Base-by-base conservation (phyloP, 2,329 filamentous ascomycete genomes). In the Fusarium tricinctum region DNA sequence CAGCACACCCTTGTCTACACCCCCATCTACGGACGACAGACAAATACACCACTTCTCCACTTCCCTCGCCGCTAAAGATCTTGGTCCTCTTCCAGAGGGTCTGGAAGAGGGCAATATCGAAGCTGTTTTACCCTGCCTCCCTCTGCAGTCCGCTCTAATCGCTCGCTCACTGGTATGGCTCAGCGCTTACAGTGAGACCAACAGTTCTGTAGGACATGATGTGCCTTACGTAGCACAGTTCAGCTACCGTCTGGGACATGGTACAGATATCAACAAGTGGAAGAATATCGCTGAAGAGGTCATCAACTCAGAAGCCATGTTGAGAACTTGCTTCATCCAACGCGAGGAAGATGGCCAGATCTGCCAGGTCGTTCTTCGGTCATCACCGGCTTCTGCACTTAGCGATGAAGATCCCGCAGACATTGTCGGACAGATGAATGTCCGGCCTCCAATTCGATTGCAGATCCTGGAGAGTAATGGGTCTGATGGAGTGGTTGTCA, bases 191-290 rank as follows among this genome's bases (percentile, higher is more conserved):
- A 22, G 33, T 1, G 51, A 20, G 17, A 28, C 6, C 6, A 8
- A 6, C 1, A 13, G 8, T 1, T 3, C 14, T 0, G 32, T 40
- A 0, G 33, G 17, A 1, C 10, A 54, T 3, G 35, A 67, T 12
- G 64, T 59, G 4, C 64, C 64, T 4, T 67, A 67, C 9, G 58
- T 68, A 3, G 58, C 64, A 5, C 43, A 68, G 3, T 67, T 67
- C 23, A 58, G 20, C 12, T 68, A 67, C 30, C 43, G 23, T 2
- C 64, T 67, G 5, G 22, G 39, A 9, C 20, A 1, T 2, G 19
- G 19, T 6, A 68, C 64, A 2, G 52, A 67, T 8, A 15, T 64
- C 1, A 22, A 19, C 6, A 42, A 5, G 15, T 67, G 64, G 64
- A 54, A 30, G 15, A 30, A 13, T 2, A 12, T 20, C 4, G 40